phyloP scores from a whole-genome alignment of 768 basidiomycete species.

The Auriscalpium orientale region DNA sequence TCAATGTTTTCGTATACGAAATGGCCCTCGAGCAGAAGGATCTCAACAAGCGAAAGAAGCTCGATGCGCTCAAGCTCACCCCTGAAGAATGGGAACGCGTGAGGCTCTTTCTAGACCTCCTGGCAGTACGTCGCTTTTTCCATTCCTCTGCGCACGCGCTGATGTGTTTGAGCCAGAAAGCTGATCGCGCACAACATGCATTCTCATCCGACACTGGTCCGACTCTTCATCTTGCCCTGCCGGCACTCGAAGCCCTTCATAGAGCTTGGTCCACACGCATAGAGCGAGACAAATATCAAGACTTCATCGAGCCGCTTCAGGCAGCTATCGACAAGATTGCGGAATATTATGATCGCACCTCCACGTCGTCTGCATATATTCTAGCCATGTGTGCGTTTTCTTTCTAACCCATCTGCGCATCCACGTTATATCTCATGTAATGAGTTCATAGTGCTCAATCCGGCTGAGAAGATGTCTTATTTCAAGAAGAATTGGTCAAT shows the following conservation, averaged over 20 bases:
- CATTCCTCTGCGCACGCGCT: neutral
- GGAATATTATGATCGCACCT: neutral
- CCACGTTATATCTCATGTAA: neutral
- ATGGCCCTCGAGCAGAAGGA: constrained; percentile 16
- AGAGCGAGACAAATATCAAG: neutral
- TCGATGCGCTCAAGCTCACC: constrained; percentile 13
- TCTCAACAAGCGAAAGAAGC: constrained; percentile 8
- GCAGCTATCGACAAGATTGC: neutral
- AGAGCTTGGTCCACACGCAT: constrained; percentile 16
- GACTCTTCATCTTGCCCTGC: constrained; percentile 21
- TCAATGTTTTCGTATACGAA: constrained; percentile 19
- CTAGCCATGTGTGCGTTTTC: neutral
- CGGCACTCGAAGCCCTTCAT: constrained; percentile 24
- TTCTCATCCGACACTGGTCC: constrained; percentile 24
- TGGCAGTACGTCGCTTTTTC: constrained; percentile 12
- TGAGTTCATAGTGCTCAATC: neutral
- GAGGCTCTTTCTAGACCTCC: constrained; percentile 13
- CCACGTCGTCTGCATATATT: neutral
- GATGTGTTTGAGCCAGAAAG: constrained; percentile 12
- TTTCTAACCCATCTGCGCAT: neutral
- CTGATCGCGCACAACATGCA: constrained; percentile 24
- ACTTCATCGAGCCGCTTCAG: neutral
- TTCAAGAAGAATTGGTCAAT: neutral
- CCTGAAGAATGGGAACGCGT: constrained; percentile 20
- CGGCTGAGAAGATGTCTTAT: neutral